A percentile compares a stretch with the other conserved stretches of the same genome.
Conservation (phyloP, 768 basidiomycete genomes). For the Kwoniella botswanensis region DNA sequence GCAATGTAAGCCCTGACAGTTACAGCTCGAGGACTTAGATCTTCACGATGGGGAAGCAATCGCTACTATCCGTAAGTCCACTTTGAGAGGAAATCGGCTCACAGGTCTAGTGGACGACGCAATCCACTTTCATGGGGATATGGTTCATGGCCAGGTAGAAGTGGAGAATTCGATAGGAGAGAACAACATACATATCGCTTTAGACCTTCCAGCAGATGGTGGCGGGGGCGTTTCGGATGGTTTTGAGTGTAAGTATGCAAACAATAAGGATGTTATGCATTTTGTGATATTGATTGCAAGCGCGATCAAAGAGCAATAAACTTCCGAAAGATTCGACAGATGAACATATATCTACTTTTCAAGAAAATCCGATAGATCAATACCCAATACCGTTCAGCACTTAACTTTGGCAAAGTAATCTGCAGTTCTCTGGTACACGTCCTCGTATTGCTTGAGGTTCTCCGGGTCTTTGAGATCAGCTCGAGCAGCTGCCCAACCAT, state of each 20-base stretch:
- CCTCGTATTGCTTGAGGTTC: slow-evolving; percentile 67
- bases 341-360: too few species aligned
- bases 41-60: slow-evolving; percentile 10
- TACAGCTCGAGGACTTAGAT: not conserved
- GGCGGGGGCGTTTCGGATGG: slow-evolving; percentile 22
- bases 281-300: too few species aligned
- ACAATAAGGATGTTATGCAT: too few species aligned
- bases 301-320: too few species aligned
- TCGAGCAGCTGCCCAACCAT: slow-evolving; percentile 69
- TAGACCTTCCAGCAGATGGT: slow-evolving; percentile 18
- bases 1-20: not conserved
- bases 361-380: too few species aligned
- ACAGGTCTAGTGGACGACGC: slow-evolving; percentile 27
- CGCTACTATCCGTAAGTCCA: slow-evolving; percentile 33
- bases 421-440: slow-evolving; percentile 66
- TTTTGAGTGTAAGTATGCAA: not conserved
- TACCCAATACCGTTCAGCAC: not conserved
- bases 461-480: slow-evolving; percentile 66
- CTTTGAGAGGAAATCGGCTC: not conserved
- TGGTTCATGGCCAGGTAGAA: slow-evolving; percentile 26
- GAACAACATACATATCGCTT: slow-evolving; percentile 37
- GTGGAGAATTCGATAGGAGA: slow-evolving; percentile 29
- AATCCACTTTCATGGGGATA: slow-evolving; percentile 27
- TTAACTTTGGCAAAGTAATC: slow-evolving; percentile 59
- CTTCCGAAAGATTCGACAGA: too few species aligned